Conservation (phyloP, 2,329 filamentous ascomycete species). For the Aspergillus floridensis region DNA sequence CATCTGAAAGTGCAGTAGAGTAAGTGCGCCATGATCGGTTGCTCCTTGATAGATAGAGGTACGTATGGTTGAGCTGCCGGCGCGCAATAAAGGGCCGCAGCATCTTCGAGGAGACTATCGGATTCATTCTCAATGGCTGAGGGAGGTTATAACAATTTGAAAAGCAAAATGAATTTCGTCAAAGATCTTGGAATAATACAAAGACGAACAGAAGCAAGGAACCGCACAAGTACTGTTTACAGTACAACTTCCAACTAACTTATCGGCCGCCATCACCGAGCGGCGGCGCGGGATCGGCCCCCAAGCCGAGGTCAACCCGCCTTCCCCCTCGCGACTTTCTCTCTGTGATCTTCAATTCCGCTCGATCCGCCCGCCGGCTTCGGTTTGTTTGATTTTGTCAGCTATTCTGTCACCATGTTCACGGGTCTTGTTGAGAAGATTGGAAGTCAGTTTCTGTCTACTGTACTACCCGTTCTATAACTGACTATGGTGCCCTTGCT, state of each 20-base stretch:
- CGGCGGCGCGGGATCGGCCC: neutral
- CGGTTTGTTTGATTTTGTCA: neutral
- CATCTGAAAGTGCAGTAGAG: slow-evolving; percentile 41
- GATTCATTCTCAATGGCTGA: neutral
- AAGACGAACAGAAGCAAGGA: neutral
- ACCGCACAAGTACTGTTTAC: neutral
- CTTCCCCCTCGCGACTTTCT: neutral
- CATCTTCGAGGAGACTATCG: slow-evolving; percentile 16
- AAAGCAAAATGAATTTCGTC: neutral
- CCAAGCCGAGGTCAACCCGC: slow-evolving; percentile 3
- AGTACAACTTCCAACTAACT: neutral
- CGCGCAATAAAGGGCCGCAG: slow-evolving; percentile 24
- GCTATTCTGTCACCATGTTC: slow-evolving; percentile 64
- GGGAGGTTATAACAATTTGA: neutral
- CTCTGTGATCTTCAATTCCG: neutral
- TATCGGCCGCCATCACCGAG: neutral
- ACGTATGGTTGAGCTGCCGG: slow-evolving; percentile 17
- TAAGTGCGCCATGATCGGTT: slow-evolving; percentile 31
- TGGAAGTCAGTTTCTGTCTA: slow-evolving; percentile 65
- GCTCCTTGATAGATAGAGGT: slow-evolving; percentile 20
- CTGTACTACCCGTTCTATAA: neutral
- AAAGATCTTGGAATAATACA: neutral
- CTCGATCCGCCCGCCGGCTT: slow-evolving; percentile 10
- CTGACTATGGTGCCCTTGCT: neutral
- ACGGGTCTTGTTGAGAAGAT: slow-evolving; percentile 92